These are phyloP conservation scores for Claviceps purpurea DNA, from an alignment of 2,329 filamentous ascomycete species.

Conservation along the genomic window DNA sequence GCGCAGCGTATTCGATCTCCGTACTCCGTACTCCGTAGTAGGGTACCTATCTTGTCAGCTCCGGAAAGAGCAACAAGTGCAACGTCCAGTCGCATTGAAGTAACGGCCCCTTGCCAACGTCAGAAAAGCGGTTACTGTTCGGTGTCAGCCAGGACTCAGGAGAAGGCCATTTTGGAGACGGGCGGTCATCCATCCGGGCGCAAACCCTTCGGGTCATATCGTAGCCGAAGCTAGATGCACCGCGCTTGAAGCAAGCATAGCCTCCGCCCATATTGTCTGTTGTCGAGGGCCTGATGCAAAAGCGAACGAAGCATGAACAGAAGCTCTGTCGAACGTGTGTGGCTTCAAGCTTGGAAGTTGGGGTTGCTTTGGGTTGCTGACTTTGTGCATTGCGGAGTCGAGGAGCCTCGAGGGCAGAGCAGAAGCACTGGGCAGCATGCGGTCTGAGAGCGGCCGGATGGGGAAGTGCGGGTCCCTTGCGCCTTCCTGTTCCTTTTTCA, in stretches of 20 bases:
- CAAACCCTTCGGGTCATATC: neutral
- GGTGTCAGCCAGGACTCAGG: neutral
- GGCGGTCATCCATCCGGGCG: neutral
- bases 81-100: constrained; percentile 2
- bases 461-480: neutral
- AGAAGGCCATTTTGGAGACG: neutral
- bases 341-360: no score
- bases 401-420: no score
- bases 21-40: no score
- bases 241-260: no score
- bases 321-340: no score
- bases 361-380: neutral
- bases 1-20: constrained; percentile 1
- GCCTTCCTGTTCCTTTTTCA: neutral
- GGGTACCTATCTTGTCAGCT: constrained; percentile 1
- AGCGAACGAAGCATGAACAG: no score
- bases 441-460: neutral
- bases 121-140: neutral
- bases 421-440: neutral
- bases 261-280: no score
- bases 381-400: no score
- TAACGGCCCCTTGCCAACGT: neutral
- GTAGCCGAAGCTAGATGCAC: neutral
- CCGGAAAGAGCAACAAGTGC: constrained; percentile 1
- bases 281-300: no score